Percentiles rank a stretch among this genome's conserved stretches.
Evolutionary conservation across 495 filamentous ascomycete genomes (phyloP).

Genomic region (Ascobolus immersus): DNA sequence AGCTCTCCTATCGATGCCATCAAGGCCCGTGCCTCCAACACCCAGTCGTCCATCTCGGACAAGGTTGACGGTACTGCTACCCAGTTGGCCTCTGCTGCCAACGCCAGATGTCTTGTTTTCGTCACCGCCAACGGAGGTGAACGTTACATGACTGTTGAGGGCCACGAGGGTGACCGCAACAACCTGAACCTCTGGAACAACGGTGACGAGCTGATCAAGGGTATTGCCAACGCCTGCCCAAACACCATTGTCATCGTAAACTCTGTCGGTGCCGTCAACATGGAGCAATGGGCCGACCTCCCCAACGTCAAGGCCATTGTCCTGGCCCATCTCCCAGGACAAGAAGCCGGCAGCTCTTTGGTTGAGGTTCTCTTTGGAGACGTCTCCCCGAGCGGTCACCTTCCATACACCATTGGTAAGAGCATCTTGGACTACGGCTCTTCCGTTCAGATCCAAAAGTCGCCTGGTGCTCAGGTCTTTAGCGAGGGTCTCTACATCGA

Average conservation of each 20-base stretch:
- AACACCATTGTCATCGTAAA: conserved; percentile 40
- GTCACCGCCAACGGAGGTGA: conserved; percentile 42
- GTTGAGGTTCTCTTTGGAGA: conserved; percentile 34
- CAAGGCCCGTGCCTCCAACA: conserved; percentile 19
- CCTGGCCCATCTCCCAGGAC: conserved; percentile 34
- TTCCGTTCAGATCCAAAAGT: conserved; percentile 16
- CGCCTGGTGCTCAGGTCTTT: conserved; percentile 28
- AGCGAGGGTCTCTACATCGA: conserved; percentile 39
- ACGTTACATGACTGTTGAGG: conserved; percentile 38
- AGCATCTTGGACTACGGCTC: conserved; percentile 36
- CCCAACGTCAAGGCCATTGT: conserved; percentile 39
- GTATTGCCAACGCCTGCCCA: conserved; percentile 28
- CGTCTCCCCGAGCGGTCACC: conserved; percentile 32
- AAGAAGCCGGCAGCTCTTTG: conserved; percentile 32
- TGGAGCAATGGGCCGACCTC: conserved; percentile 32
- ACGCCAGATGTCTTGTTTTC: conserved; percentile 31
- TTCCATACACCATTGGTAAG: conserved; percentile 47
- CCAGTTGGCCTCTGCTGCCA: conserved; percentile 28
- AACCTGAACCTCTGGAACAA: conserved; percentile 20
- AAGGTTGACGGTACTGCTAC: conserved; percentile 21
- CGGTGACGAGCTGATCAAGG: conserved; percentile 29
- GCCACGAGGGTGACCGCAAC: conserved; percentile 31
- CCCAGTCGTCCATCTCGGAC: conserved; percentile 29
- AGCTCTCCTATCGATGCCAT: conserved; percentile 31
- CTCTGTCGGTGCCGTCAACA: conserved; percentile 30